Conservation (phyloP, 2,329 filamentous ascomycete species). For the Colletotrichum scovillei region DNA sequence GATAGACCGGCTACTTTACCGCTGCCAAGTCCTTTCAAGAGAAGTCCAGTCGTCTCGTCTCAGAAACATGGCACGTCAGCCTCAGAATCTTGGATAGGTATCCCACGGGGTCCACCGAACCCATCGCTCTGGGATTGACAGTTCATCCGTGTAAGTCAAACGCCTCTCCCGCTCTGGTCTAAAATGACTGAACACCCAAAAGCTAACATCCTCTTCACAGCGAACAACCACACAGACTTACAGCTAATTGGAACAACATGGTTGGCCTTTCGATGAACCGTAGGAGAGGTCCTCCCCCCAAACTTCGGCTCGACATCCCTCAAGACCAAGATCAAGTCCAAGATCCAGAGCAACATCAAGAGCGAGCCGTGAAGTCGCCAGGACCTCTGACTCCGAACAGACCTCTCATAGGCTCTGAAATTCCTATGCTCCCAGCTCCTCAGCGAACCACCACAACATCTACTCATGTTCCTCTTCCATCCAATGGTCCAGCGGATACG, state of each 20-base stretch:
- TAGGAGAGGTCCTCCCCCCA: background rate
- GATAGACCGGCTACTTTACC: too few species aligned
- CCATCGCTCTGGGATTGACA: too few species aligned
- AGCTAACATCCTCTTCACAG: too few species aligned
- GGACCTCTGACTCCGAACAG: constrained; percentile 4
- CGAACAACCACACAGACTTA: too few species aligned
- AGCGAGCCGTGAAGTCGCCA: background rate
- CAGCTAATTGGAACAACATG: background rate
- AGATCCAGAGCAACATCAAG: background rate
- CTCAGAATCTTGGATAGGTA: too few species aligned
- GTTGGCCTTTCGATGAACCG: background rate
- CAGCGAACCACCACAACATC: background rate
- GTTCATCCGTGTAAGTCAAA: too few species aligned
- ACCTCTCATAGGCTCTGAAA: background rate
- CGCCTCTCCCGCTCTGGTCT: too few species aligned
- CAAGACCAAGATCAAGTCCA: background rate
- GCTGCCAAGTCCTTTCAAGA: too few species aligned
- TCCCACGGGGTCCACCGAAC: too few species aligned
- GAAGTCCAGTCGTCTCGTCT: too few species aligned
- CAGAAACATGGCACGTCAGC: too few species aligned
- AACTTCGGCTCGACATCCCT: background rate
- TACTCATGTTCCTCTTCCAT: background rate
- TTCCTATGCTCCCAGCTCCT: background rate
- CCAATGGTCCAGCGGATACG: too few species aligned
- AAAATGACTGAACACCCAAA: background rate